These are phyloP conservation scores for Ramaria sp. DNA, from an alignment of 768 basidiomycete species.

Conservation along the genomic window DNA sequence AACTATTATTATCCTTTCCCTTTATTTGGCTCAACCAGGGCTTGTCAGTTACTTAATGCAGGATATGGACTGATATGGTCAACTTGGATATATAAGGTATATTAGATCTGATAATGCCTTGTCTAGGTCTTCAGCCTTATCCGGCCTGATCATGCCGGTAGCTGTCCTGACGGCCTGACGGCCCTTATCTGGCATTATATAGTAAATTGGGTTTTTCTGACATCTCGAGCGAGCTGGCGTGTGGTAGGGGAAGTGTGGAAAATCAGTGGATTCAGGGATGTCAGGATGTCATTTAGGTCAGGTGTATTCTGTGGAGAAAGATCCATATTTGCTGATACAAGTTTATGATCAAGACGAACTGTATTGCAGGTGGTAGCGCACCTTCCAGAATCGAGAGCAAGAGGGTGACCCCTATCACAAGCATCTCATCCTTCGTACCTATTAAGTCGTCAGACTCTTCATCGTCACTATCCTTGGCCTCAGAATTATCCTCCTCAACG, in stretches of 20 bases:
- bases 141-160: too few relatives aligned
- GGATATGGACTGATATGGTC: too few relatives aligned
- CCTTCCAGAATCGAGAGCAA: constrained; percentile 84
- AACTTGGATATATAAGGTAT: too few relatives aligned
- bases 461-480: constrained; percentile 23
- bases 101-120: too few relatives aligned
- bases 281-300: constrained; percentile 60
- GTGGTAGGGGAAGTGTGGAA: constrained; percentile 33
- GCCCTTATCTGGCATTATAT: too few relatives aligned
- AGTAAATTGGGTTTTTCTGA: too few relatives aligned
- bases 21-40: too few relatives aligned
- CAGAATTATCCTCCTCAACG: constrained; percentile 23
- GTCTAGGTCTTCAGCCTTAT: too few relatives aligned
- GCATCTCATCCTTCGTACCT: constrained; percentile 43
- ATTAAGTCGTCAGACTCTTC: constrained; percentile 32
- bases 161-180: too few relatives aligned
- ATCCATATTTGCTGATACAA: constrained; percentile 34
- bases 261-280: constrained; percentile 48
- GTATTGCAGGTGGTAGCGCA: constrained; percentile 16
- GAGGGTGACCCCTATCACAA: constrained; percentile 67
- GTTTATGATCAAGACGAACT: constrained; percentile 7
- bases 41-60: too few relatives aligned
- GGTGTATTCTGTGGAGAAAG: constrained; percentile 52
- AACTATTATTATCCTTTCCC: too few relatives aligned
- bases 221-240: constrained; percentile 58